A percentile compares a stretch with the other conserved stretches of the same genome.
Evolutionary conservation across 768 basidiomycete genomes (phyloP).

Genomic region (Tephrocybe sp.): DNA sequence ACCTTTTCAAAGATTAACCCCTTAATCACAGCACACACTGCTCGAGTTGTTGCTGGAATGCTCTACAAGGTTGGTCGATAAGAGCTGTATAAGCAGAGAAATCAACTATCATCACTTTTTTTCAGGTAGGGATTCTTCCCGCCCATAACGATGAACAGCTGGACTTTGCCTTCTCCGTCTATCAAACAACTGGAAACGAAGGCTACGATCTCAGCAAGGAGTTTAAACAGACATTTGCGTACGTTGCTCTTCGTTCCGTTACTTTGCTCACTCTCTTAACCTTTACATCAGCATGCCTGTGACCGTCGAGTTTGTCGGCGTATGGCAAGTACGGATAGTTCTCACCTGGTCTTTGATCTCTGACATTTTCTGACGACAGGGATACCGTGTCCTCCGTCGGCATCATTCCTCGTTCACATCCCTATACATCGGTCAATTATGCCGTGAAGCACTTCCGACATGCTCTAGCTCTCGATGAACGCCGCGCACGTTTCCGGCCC

Average conservation of each 20-base stretch:
- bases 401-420: conserved; percentile 21
- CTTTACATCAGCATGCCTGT: conserved; percentile 14
- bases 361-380: conserved; percentile 8
- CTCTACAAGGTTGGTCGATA: conserved; percentile 27
- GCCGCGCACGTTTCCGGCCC: conserved; percentile 22
- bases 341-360: not conserved
- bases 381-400: conserved; percentile 27
- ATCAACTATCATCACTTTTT: not conserved
- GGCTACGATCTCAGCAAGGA: conserved; percentile 30
- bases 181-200: conserved; percentile 24
- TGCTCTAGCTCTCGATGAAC: conserved; percentile 24
- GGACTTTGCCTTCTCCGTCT: conserved; percentile 35
- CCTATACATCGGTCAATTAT: conserved; percentile 23
- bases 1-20: not conserved
- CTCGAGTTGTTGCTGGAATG: conserved; percentile 32
- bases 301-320: conserved; percentile 32
- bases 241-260: not conserved
- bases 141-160: conserved; percentile 31
- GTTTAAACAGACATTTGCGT: conserved; percentile 32
- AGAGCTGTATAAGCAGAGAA: not conserved
- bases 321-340: conserved; percentile 24
- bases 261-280: not conserved
- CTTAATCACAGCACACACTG: conserved; percentile 21
- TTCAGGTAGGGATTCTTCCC: conserved; percentile 31
- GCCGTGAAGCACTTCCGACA: conserved; percentile 23